Evolutionary conservation across 306 rosid species (phyloP), one percentile per base, ranked within the genome.

Genomic region (Lotus japonicus): DNA sequence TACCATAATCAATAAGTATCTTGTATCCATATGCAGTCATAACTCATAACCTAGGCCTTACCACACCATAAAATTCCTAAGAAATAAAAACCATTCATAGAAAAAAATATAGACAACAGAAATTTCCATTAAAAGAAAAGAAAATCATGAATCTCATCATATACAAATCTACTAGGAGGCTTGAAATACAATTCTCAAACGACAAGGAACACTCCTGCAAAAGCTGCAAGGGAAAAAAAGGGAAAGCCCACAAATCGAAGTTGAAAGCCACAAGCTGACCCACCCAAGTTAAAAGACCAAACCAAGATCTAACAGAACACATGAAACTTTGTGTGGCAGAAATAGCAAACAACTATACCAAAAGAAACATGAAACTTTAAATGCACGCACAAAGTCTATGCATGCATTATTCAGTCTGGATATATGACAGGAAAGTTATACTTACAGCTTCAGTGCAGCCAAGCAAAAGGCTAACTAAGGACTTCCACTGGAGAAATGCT

Each of bases 401-500:
- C 57, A 60, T 42, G 71, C 74, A 68, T 56, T 58, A 58, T 51
- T 68, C 68, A 62, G 35, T 61, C 12, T 14, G 35, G 23, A 69
- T 70, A 52, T 70, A 52, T 50, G 67, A 49, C 52, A 8, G 52
- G 38, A 71, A 78, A 21, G 38, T 11, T 68, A 66, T 62, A 82
- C 96, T 86, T 81, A 89, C 98, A 49, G 98, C 98, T 74, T 89
- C 87, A 68, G 85, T 83, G 59, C 97, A 92, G 68, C 87, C 96
- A 77, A 92, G 76, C 60, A 92, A 58, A 79, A 92, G 94, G 91
- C 79, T 85, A 77, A 88, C 84, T 57, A 92, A 56, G 26, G 94
- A 86, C 57, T 92, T 92, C 98, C 96, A 90, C 73, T 86, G 98
- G 23, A 89, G 66, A 82, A 92, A 92, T 71, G 92, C 97, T 86